phyloP scores from a whole-genome alignment of 768 basidiomycete species.

The Suillus plorans region DNA sequence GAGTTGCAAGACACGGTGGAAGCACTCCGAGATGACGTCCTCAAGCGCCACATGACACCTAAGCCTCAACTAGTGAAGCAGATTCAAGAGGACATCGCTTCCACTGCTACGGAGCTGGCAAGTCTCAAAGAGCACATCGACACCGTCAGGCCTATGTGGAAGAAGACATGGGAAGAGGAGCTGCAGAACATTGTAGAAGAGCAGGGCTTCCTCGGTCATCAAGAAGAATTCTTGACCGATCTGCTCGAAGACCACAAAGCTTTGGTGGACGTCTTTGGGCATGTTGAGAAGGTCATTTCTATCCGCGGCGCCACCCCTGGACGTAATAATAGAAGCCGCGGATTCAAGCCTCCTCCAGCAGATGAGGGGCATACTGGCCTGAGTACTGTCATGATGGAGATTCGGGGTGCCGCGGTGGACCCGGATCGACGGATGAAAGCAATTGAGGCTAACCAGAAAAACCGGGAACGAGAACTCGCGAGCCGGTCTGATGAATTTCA shows the following conservation, averaged over 20 bases:
- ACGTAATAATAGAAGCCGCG: conserved; percentile 39
- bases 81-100: conserved; percentile 70
- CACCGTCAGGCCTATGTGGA: conserved; percentile 94
- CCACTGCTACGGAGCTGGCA: conserved; percentile 66
- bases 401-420: conserved; percentile 78
- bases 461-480: conserved; percentile 72
- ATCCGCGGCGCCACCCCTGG: conserved; percentile 52
- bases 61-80: conserved; percentile 68
- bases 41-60: conserved; percentile 84
- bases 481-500: conserved; percentile 80
- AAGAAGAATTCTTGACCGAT: conserved; percentile 88
- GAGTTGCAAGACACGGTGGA: conserved; percentile 92
- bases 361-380: conserved; percentile 71
- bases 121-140: conserved; percentile 82
- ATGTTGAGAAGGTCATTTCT: conserved; percentile 87
- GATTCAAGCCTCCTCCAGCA: conserved; percentile 58
- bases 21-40: conserved; percentile 84
- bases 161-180: conserved; percentile 98
- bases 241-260: conserved; percentile 91
- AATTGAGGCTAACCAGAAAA: conserved; percentile 86
- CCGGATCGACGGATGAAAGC: conserved; percentile 86
- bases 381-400: conserved; percentile 86
- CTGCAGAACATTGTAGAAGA: conserved; percentile 96
- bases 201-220: conserved; percentile 90
- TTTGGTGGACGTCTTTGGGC: conserved; percentile 81